Percentiles rank a stretch among this genome's conserved stretches.
These are phyloP conservation scores for Botrytis deweyae DNA, from an alignment of 2,329 filamentous ascomycete genomes.

Conservation along the genomic window DNA sequence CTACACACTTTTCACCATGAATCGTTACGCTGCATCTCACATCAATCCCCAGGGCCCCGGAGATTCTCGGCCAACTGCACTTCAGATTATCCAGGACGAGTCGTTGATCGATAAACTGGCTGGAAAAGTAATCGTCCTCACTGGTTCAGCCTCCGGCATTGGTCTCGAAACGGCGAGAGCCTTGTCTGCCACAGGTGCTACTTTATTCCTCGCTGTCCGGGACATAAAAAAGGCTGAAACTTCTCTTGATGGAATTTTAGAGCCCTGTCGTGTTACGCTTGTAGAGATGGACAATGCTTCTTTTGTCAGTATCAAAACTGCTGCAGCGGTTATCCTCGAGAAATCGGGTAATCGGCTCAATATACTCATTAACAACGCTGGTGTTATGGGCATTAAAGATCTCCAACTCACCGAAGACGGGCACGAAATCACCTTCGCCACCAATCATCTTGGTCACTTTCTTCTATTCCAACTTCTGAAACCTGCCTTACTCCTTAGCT, in stretches of 20 bases:
- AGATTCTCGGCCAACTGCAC: neutral
- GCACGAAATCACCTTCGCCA: slow-evolving; percentile 51
- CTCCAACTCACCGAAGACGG: slow-evolving; percentile 45
- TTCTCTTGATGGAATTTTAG: neutral
- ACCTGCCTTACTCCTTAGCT: slow-evolving; percentile 42
- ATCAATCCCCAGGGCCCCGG: neutral
- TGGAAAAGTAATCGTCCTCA: neutral
- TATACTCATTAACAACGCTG: neutral
- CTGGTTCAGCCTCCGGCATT: neutral
- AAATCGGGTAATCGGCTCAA: slow-evolving; percentile 26
- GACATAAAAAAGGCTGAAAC: neutral
- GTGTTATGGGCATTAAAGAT: slow-evolving; percentile 21
- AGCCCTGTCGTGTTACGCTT: neutral
- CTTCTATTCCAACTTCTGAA: slow-evolving; percentile 52
- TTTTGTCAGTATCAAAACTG: neutral
- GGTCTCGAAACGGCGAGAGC: neutral
- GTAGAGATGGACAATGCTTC: neutral
- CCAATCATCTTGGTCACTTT: slow-evolving; percentile 54
- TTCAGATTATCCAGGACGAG: neutral
- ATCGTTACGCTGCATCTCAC: neutral
- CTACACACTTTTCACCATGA: neutral
- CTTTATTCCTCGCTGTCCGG: neutral
- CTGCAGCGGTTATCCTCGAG: neutral
- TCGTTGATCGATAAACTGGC: neutral
- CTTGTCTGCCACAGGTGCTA: neutral